These are phyloP conservation scores for Kuraishia piskuri DNA, from an alignment of 805 yeast species.

Conservation along the genomic window DNA sequence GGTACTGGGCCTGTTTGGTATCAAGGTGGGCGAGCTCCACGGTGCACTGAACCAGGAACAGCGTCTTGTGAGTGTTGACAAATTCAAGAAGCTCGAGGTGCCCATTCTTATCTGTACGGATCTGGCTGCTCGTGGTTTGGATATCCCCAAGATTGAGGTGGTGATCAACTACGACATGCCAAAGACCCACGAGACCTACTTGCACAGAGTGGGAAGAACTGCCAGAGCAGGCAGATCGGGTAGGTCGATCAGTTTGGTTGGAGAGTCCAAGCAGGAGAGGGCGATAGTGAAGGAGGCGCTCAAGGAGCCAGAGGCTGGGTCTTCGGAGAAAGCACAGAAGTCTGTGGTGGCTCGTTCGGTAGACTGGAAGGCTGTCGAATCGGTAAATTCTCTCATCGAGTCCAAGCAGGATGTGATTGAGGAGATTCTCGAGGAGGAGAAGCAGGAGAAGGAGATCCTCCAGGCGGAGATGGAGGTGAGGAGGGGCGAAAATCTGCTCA, in stretches of 20 bases:
- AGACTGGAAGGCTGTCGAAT: constrained; percentile 83
- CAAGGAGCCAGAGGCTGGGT: constrained; percentile 45
- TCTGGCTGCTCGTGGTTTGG: constrained; percentile 97
- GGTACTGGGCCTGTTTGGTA: constrained; percentile 62
- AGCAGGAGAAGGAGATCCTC: constrained; percentile 76
- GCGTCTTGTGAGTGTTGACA: constrained; percentile 75
- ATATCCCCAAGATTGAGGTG: constrained; percentile 94
- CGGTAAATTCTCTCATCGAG: constrained; percentile 51
- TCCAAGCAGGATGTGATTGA: constrained; percentile 51
- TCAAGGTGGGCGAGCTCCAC: constrained; percentile 72
- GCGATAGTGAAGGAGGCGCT: constrained; percentile 86
- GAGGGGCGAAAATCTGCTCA: constrained; percentile 78
- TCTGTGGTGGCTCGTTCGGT: constrained; percentile 56
- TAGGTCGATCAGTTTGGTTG: constrained; percentile 86
- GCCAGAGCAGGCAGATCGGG: constrained; percentile 99
- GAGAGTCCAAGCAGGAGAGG: constrained; percentile 84
- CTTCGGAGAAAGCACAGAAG: constrained; percentile 13
- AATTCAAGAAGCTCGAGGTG: constrained; percentile 73
- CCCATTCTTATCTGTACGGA: constrained; percentile 94
- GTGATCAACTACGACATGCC: constrained; percentile 97
- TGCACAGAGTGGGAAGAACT: constrained; percentile 98
- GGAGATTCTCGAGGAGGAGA: constrained; percentile 82
- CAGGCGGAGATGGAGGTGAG: constrained; percentile 86
- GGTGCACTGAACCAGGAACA: constrained; percentile 88
- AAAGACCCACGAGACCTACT: constrained; percentile 92